Evolutionary conservation across 164 flowering plant genomes (phyloP), one percentile per base, ranked within the genome.

Genomic region (Stephania japonica): DNA sequence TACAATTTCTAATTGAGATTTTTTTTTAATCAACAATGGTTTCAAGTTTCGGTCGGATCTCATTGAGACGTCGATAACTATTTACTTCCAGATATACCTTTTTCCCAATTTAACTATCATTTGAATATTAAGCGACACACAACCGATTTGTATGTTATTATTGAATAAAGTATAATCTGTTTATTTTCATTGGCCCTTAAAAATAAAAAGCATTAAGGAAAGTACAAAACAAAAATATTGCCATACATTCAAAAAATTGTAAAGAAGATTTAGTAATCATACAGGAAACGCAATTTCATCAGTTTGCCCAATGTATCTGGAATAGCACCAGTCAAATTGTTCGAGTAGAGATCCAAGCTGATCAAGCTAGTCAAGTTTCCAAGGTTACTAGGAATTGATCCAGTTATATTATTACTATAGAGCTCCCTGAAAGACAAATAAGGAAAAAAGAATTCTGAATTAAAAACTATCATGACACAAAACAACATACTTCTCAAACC

Each of bases 311-410:
- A 75, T 21, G 92, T 43, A 10, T 83, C 89, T 16, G 98, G 97
- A 44, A 94, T 92, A 44, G 87, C 80, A 78, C 97, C 98, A 26
- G 79, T 74, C 65, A 94, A 91, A 69, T 83, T 85, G 81, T 94
- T 94, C 78, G 90, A 79, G 82, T 94, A 89, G 26, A 92, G 91
- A 86, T 90, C 97, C 92, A 92, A 87, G 89, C 98, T 94, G 77
- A 91, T 96, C 84, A 94, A 81, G 78, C 80, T 89, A 9, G 94
- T 90, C 76, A 94, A 76, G 78, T 91, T 90, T 70, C 98, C 98
- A 78, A 94, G 87, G 66, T 90, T 94, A 76, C 84, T 85, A 32
- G 98, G 98, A 75, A 94, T 86, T 43, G 80, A 78, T 19, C 98
- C 97, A 75, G 83, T 89, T 12, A 94, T 84, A 81, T 89, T 87